Evolutionary conservation across 345 rosid species (phyloP), one percentile per base, ranked within the genome.

Genomic region (Populus davidiana): DNA sequence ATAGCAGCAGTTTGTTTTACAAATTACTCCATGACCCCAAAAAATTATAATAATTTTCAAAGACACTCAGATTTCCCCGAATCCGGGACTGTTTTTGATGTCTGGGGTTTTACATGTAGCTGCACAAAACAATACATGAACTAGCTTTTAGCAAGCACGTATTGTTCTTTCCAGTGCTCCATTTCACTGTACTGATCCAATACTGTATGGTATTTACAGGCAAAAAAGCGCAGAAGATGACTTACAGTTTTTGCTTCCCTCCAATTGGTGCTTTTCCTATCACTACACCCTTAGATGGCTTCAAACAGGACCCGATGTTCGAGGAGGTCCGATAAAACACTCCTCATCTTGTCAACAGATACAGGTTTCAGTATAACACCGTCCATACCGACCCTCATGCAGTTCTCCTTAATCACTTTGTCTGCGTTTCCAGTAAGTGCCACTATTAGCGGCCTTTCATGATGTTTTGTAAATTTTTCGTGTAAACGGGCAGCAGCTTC

Each of bases 281-380:
- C 52, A 14, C 39, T 29, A 6, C 21, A 6, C 21, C 62, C 43
- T 69, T 79, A 89, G 69, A 81, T 85, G 29, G 88, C 84, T 79
- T 91, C 94, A 13, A 87, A 85, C 1, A 91, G 81, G 62, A 89
- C 86, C 47, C 92, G 81, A 63, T 83, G 89, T 71, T 96, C 97
- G 67, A 96, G 74, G 78, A 96, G 91, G 77, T 90, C 91, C 25
- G 91, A 83, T 47, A 96, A 75, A 38, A 90, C 91, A 8, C 82
- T 81, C 81, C 92, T 90, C 98, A 96, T 92, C 86, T 91, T 89
- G 67, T 94, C 97, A 18, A 96, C 85, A 2, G 98, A 94, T 25
- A 92, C 89, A 0, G 98, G 98, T 75, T 92, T 96, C 75, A 85
- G 79, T 70, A 92, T 72, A 23, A 90, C 85, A 17, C 97, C 93